Percentiles rank a stretch among this genome's conserved stretches.
Evolutionary conservation across 2,329 filamentous ascomycete species (phyloP).

Genomic region (Didymella sp.): DNA sequence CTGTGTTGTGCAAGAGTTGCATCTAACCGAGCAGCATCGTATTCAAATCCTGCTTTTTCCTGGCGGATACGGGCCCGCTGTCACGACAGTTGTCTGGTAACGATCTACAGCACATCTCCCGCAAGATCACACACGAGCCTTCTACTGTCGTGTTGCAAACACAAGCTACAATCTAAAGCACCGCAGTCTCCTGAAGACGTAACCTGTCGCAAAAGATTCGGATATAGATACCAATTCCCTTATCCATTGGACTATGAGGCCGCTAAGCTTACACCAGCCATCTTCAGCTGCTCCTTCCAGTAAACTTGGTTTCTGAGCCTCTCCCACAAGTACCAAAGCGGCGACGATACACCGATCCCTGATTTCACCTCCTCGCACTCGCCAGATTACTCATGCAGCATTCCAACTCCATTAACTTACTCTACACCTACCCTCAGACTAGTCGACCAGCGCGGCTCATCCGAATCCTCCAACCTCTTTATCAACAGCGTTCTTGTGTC

Average conservation of each 20-base stretch:
- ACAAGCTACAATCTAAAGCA: background rate
- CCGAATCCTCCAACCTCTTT: constrained; percentile 38
- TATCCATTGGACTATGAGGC: background rate
- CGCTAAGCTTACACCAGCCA: background rate
- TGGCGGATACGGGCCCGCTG: background rate
- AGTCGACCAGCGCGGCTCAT: constrained; percentile 34
- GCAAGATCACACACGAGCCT: background rate
- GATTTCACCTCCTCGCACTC: constrained; percentile 37
- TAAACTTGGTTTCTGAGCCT: constrained; percentile 12
- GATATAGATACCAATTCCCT: background rate
- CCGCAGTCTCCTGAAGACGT: background rate
- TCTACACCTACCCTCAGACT: constrained; percentile 33
- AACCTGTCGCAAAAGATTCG: background rate
- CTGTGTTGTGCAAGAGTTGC: background rate
- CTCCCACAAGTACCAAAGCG: constrained; percentile 33
- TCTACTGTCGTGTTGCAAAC: background rate
- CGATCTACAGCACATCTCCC: constrained; percentile 1
- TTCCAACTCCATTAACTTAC: constrained; percentile 29
- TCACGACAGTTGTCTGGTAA: background rate
- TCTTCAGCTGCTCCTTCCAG: background rate
- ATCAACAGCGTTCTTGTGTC: constrained; percentile 32
- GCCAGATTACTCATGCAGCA: constrained; percentile 36
- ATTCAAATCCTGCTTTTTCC: background rate
- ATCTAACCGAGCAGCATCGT: background rate
- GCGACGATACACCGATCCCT: constrained; percentile 38